Evolutionary conservation across 1,139 yeast genomes (phyloP).

Genomic region (Yamadazyma spencermartinsiae): DNA sequence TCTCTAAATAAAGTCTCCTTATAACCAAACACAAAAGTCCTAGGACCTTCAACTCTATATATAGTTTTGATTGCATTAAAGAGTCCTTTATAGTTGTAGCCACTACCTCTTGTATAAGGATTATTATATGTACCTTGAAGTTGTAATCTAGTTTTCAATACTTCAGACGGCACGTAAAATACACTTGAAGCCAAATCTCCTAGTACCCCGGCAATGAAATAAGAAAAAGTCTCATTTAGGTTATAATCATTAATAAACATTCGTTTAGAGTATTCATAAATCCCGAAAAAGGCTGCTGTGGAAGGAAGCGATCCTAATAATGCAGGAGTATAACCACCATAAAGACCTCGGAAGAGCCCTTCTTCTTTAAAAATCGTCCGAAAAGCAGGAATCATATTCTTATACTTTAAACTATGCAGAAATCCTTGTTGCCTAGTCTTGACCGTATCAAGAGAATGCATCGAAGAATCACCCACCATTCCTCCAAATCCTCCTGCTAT

Average conservation of each 20-base stretch:
- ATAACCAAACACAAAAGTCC: slow-evolving; percentile 84
- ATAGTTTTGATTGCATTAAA: slow-evolving; percentile 70
- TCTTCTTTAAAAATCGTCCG: slow-evolving; percentile 73
- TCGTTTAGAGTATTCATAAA: slow-evolving; percentile 82
- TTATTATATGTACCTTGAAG: slow-evolving; percentile 87
- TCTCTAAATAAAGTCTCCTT: slow-evolving; percentile 91
- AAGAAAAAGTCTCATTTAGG: slow-evolving; percentile 78
- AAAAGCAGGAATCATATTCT: slow-evolving; percentile 68
- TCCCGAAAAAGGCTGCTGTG: slow-evolving; percentile 87
- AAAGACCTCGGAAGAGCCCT: slow-evolving; percentile 81
- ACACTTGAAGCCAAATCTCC: slow-evolving; percentile 91
- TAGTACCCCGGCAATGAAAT: slow-evolving; percentile 79
- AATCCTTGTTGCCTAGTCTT: slow-evolving; percentile 97
- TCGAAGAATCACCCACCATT: slow-evolving; percentile 83
- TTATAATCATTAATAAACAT: slow-evolving; percentile 60
- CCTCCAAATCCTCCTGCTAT: slow-evolving; percentile 96
- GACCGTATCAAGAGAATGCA: slow-evolving; percentile 96
- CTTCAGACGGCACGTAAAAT: slow-evolving; percentile 97
- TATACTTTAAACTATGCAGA: slow-evolving; percentile 65
- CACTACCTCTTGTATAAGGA: slow-evolving; percentile 68
- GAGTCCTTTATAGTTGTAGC: slow-evolving; percentile 80
- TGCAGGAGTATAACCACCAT: slow-evolving; percentile 92
- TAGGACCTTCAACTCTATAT: slow-evolving; percentile 64
- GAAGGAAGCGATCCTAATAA: slow-evolving; percentile 90
- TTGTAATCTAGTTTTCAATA: slow-evolving; percentile 89